A percentile compares a stretch with the other conserved stretches of the same genome.
These are phyloP conservation scores for Nakazawaea wyomingensis DNA, from an alignment of 805 yeast genomes.

Conservation along the genomic window DNA sequence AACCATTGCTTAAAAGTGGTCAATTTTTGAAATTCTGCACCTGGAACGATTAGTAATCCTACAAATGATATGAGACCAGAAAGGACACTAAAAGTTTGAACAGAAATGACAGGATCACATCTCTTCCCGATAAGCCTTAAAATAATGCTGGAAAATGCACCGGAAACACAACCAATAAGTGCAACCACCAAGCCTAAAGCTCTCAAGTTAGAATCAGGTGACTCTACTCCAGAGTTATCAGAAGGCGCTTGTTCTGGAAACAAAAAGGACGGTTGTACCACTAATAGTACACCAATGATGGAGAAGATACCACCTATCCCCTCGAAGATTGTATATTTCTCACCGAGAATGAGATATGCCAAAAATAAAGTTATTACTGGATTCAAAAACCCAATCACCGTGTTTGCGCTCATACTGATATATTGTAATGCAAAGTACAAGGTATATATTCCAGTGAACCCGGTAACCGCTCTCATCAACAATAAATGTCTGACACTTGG, in stretches of 20 bases:
- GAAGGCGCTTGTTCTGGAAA: slow-evolving; percentile 18
- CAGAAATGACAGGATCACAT: slow-evolving; percentile 39
- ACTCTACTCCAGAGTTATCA: slow-evolving; percentile 31
- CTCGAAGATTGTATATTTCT: slow-evolving; percentile 34
- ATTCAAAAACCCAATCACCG: slow-evolving; percentile 37
- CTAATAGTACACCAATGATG: slow-evolving; percentile 35
- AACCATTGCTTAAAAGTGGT: slow-evolving; percentile 29
- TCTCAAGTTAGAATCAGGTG: slow-evolving; percentile 33
- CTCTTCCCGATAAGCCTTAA: slow-evolving; percentile 36
- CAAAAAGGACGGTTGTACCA: slow-evolving; percentile 39
- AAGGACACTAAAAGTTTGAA: slow-evolving; percentile 36
- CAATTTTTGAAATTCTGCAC: slow-evolving; percentile 26
- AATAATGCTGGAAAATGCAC: slow-evolving; percentile 33
- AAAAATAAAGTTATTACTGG: slow-evolving; percentile 41
- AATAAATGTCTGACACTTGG: slow-evolving; percentile 26
- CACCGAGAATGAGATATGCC: slow-evolving; percentile 35
- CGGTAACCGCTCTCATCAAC: slow-evolving; percentile 31
- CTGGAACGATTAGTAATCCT: slow-evolving; percentile 30
- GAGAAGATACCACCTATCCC: slow-evolving; percentile 33
- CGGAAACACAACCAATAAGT: slow-evolving; percentile 35
- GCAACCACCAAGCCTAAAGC: slow-evolving; percentile 36
- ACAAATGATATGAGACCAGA: slow-evolving; percentile 29
- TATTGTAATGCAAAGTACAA: slow-evolving; percentile 39
- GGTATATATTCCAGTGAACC: slow-evolving; percentile 39
- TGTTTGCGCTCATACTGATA: slow-evolving; percentile 38